phyloP scores from a whole-genome alignment of 257 asterid genomes.

The Przewalskia tangutica region DNA sequence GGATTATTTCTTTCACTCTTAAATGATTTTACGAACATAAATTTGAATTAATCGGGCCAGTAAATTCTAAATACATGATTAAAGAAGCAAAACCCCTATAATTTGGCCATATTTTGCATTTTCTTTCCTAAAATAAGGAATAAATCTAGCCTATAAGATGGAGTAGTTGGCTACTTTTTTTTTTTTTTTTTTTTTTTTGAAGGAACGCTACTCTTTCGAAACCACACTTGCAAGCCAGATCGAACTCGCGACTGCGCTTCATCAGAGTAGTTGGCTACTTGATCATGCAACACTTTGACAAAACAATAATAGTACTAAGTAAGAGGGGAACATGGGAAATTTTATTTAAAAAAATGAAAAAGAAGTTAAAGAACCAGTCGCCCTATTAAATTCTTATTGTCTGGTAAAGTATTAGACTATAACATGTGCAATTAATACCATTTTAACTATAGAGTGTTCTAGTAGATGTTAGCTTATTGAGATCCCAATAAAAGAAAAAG shows the following conservation, averaged over 20 bases:
- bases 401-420: background rate
- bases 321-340: background rate
- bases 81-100: background rate
- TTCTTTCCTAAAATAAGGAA: background rate
- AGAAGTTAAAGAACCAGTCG: background rate
- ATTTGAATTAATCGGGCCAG: too few relatives aligned
- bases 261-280: too few relatives aligned
- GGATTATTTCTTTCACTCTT: too few relatives aligned
- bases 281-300: background rate
- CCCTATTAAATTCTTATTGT: background rate
- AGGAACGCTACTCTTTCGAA: too few relatives aligned
- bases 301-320: background rate
- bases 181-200: too few relatives aligned
- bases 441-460: background rate
- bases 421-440: slow-evolving; percentile 2
- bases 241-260: too few relatives aligned
- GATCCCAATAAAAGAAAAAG: background rate
- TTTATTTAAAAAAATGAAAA: background rate
- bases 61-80: background rate
- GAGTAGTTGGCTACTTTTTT: too few relatives aligned
- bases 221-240: too few relatives aligned
- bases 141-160: background rate
- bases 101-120: background rate
- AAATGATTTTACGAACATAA: too few relatives aligned
- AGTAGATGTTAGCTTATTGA: background rate